Conservation (phyloP, 2,329 filamentous ascomycete genomes). For the Raffaelea arxii region DNA sequence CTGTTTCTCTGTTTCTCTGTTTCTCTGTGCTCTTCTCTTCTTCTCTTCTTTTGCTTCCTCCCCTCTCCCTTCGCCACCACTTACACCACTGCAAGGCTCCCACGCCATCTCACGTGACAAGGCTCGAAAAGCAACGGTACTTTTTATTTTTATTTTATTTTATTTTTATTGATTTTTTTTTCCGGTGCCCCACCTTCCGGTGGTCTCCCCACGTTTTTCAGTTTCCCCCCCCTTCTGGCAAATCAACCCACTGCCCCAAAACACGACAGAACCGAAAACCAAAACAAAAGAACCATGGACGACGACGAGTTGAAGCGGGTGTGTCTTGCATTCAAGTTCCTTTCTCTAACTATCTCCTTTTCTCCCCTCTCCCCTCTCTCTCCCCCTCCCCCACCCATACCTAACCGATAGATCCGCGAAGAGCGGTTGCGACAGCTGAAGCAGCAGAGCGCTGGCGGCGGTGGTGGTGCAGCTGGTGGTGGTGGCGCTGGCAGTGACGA, state of each 20-base stretch:
- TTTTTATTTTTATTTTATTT: no score
- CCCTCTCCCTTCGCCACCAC: no score
- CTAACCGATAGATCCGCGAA: conserved; percentile 61
- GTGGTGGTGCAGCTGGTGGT: conserved; percentile 34
- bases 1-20: no score
- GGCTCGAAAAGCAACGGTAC: neutral
- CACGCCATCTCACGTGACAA: neutral
- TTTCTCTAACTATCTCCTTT: neutral
- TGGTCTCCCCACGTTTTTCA: no score
- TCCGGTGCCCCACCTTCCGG: no score
- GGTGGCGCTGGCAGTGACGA: conserved; percentile 48
- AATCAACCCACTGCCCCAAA: neutral
- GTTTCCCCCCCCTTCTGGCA: no score
- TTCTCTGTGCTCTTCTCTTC: no score
- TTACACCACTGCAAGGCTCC: no score
- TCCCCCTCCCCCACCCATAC: neutral
- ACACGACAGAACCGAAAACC: neutral
- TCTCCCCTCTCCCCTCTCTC: neutral
- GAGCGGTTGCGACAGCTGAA: conserved; percentile 92
- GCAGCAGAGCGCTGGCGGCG: conserved; percentile 48
- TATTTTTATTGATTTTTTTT: no score
- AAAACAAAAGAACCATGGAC: conserved; percentile 19
- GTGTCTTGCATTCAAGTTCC: neutral
- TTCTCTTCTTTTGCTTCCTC: no score
- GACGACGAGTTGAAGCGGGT: conserved; percentile 30